Base-by-base conservation (phyloP, 2,329 filamentous ascomycete genomes). In the Colletotrichum incanum region DNA sequence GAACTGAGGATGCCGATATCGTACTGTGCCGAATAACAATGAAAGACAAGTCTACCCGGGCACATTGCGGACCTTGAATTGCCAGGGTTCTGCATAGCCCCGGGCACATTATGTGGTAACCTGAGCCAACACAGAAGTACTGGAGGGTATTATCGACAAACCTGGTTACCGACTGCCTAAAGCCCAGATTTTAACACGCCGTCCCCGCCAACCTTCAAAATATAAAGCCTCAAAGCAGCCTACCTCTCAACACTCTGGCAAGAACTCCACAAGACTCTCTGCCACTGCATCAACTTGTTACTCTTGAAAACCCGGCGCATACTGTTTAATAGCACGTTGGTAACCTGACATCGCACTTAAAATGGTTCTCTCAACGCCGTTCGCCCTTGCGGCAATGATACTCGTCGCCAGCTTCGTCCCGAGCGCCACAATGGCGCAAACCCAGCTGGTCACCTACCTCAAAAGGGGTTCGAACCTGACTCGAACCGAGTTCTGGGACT, bases 351-450 rank as follows among this genome's bases (percentile, higher is more conserved):
- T 45, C 43, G 2, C 18, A 45, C 20, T n/a, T 7, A 20, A 9
- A 2, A 45, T 45, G 43, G 16, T 45, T 45, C 43, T 45, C 7
- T 45, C 43, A 8, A 18, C 43, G 6, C 43, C 43, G 5, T 20
- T 45, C 43, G 43, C 18, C 16, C 43, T 45, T 45, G 43, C 18
- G 18, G 43, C 43, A 20, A 20, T 20, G 18, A 20, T 14, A 5
- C 8, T 45, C 16, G 20, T 14, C 43, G 16, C 43, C 16, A 45
- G 8, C 20, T 45, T 45, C 43, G 43, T 45, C 18, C 20, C 43
- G 43, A 18, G 59, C 82, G 58, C 87, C 85, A 76, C 72, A 23
- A 78, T 77, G 0, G 77, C 76, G 0, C 66, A 76, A 3, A 49
- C 71, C 0, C 78, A 80, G 71, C 79, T 80, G 78, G 37, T 78